Evolutionary conservation across 2,329 filamentous ascomycete species (phyloP), one percentile per base, ranked within the genome.

Genomic region (Hirsutella rhossiliensis): DNA sequence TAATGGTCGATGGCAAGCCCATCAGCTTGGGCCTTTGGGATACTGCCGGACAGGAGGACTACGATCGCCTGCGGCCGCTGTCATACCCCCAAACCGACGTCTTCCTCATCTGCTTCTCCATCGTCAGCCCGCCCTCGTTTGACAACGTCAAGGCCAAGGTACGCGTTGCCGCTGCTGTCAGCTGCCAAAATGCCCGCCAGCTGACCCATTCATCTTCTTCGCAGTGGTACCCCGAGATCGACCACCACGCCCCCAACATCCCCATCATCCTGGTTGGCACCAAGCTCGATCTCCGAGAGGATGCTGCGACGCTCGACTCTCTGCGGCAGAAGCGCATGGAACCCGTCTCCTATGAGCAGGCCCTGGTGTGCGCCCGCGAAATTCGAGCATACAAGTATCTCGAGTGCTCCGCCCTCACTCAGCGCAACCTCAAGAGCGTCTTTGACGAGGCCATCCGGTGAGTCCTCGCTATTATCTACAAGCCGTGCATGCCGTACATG

Each of bases 141-240:
- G 92, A 97, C 69, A 98, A 98, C 79, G 90, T 98, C 62, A 92
- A 88, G 71, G 89, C 89, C 48, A 98, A 97, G 83, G 89, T 95
- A 72, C 53, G 73, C 17, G 4, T 12, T 44, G 15, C 15, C n/a
- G 1, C 27, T 12, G 3, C 13, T n/a, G n/a, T 12, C 31, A 15
- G 4, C 23, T 27, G 23, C 23, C 12, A 34, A 31, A 31, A 31
- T 31, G 32, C 29, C 7, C 13, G 5, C 9, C 38, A 2, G 28
- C 19, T 13, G 29, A 30, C 17, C 19, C 17, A 15, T 11, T 28
- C 12, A 29, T 23, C 15, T 41, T 23, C 42, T n/a, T 3, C 18
- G 29, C 45, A 97, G 88, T 97, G 90, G 90, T 90, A 84, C 66
- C 90, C 92, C 45, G 90, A 98, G 65, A 97, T 97, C 60, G 87